Evolutionary conservation across 106 monocot species (phyloP), one percentile per base, ranked within the genome.

Genomic region (Dioscorea alata): DNA sequence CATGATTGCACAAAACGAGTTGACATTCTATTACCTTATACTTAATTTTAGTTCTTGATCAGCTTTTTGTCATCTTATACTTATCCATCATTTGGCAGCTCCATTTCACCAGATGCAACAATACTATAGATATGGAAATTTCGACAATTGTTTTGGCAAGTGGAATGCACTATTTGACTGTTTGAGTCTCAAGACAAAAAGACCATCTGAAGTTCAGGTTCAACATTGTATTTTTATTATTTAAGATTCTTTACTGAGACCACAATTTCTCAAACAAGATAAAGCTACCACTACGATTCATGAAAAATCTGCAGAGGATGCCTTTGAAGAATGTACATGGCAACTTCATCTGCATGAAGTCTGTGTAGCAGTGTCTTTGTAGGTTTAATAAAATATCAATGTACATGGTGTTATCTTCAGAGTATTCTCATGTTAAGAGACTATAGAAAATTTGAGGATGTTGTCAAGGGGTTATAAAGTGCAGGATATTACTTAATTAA

Each of bases 31-130:
- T 54, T 0, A 54, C 54, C 54, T 54, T 54, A 18, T 54, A 16
- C 19, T 54, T 54, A 8, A 54, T 54, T 54, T 16, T 54, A 18
- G 13, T 19, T 54, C 3, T 18, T 19, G 15, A 54, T 54, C 18
- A 16, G 54, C 15, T 18, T 19, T 15, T 0, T 54, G 4, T 57
- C 23, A 52, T 18, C 67, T 69, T 14, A 69, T 33, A 5, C 33
- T 57, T 33, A 3, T 21, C n/a, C 15, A 20, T 50, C 54, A 20
- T 12, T 66, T 70, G 62, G 59, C 87, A 91, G 90, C 95, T 65
- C 95, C 95, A 66, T 84, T 86, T 72, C 80, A 96, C 74, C 95
- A 96, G 72, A 86, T 91, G 95, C 88, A 96, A 69, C 83, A 86
- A 60, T 96, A 96, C 63, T 97, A 97, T 74, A 74, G 97, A 74